Conservation (phyloP, 2,329 filamentous ascomycete species). For the Xylariaceae sp. region DNA sequence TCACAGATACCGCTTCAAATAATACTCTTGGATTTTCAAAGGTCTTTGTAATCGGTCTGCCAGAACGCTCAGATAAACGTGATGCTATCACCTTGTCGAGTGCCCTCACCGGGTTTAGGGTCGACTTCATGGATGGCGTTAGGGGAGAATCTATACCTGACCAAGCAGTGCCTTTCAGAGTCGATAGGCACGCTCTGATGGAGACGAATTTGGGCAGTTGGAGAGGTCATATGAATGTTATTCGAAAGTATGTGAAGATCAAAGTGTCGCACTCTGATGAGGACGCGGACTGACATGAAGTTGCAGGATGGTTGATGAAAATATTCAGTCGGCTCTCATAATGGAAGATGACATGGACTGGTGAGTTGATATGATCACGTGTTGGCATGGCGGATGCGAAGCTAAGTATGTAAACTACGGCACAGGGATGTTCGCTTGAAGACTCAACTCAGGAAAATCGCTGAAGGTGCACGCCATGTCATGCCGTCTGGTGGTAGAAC, state of each 20-base stretch:
- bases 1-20: slow-evolving; percentile 18
- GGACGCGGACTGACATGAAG: background rate
- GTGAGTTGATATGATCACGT: slow-evolving; percentile 8
- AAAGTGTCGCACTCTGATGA: background rate
- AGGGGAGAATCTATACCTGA: slow-evolving; percentile 36
- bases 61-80: slow-evolving; percentile 45
- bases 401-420: background rate
- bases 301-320: slow-evolving; percentile 32
- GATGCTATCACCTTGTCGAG: slow-evolving; percentile 44
- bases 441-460: slow-evolving; percentile 30
- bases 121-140: slow-evolving; percentile 43
- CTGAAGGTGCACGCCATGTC: slow-evolving; percentile 30
- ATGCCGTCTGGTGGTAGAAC: slow-evolving; percentile 19
- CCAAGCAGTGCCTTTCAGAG: slow-evolving; percentile 38
- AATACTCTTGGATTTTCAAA: slow-evolving; percentile 30
- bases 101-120: slow-evolving; percentile 37
- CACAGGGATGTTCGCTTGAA: slow-evolving; percentile 33
- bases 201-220: slow-evolving; percentile 38
- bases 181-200: slow-evolving; percentile 24
- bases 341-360: slow-evolving; percentile 40
- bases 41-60: slow-evolving; percentile 41
- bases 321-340: slow-evolving; percentile 34
- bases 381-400: background rate
- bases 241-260: slow-evolving; percentile 22
- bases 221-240: slow-evolving; percentile 38